Evolutionary conservation across 371 early-diverging fungal genomes (phyloP).

Genomic region (Amoeboradix gromovi): DNA sequence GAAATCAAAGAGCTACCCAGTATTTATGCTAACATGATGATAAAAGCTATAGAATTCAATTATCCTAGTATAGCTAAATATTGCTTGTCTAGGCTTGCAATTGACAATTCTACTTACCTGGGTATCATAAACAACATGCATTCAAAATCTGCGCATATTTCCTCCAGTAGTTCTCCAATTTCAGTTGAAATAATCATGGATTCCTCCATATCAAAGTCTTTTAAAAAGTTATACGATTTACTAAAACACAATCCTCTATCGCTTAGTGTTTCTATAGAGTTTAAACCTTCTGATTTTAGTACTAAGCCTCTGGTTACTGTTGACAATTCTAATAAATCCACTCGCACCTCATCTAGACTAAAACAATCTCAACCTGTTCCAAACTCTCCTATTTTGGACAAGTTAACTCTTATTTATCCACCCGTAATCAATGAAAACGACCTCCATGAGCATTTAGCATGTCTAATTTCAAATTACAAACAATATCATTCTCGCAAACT

Average conservation of each 20-base stretch:
- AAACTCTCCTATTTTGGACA: background rate
- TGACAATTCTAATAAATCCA: background rate
- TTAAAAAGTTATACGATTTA: background rate
- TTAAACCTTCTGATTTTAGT: background rate
- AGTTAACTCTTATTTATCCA: background rate
- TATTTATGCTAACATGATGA: background rate
- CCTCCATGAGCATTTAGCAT: background rate
- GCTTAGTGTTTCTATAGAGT: background rate
- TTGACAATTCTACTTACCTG: no score
- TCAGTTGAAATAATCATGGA: no score
- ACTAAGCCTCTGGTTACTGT: background rate
- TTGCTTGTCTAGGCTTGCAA: background rate
- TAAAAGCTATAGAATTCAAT: background rate
- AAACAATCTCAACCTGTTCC: background rate
- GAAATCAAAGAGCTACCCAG: background rate
- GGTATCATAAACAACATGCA: no score
- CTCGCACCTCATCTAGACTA: background rate
- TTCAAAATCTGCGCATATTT: no score
- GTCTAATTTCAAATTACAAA: background rate
- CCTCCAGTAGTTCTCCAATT: no score
- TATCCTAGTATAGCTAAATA: background rate
- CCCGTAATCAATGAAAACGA: background rate
- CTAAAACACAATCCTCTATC: background rate
- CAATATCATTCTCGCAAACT: background rate
- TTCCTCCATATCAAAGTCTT: no score